Evolutionary conservation across 208 protist species (phyloP), one percentile per base, ranked within the genome.

Genomic region (Angomonas desouzai): DNA sequence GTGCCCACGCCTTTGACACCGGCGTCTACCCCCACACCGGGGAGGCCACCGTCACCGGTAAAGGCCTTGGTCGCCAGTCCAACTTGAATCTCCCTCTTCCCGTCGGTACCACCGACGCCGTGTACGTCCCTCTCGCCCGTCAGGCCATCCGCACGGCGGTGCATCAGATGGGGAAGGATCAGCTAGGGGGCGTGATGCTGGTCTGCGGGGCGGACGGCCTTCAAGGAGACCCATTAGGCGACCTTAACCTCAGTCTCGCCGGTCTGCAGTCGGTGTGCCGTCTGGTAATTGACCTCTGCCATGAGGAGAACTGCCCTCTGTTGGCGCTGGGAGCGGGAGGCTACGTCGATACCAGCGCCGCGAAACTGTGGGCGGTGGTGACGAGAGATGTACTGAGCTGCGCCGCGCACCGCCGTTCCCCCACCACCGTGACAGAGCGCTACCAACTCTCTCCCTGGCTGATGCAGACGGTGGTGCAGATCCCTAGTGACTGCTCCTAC

Each of bases 181-280:
- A 56, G 16, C 93, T 98, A 6, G 82, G 77, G 10, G 97, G 94
- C 1, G 68, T 99, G 62, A 92, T 99, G 6, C 69, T 99, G 10
- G 97, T 99, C 60, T 99, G 97, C 74, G 98, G 97, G 16, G 92
- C 97, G 0, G 97, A 99, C 78, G 94, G 87, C 10, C 72, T 99
- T 0, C 77, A 81, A n/a, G 94, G 96, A 11, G 98, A 99, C 71
- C 84, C 93, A 9, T 61, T 98, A 1, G 97, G 97, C 16, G 77
- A 66, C 36, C 97, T 99, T 58, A 99, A 99, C 73, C 69, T 98
- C 25, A 68, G 66, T 45, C 55, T 87, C 33, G 80, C 63, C 20
- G 80, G 74, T 3, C 30, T 77, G 22, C 76, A 82, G 66, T 66
- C 30, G 25, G 71, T 87, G 18, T 45, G 75, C 55, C 62, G 76